Evolutionary conservation across 768 basidiomycete species (phyloP).

Genomic region (Kwoniella mangroviensis): DNA sequence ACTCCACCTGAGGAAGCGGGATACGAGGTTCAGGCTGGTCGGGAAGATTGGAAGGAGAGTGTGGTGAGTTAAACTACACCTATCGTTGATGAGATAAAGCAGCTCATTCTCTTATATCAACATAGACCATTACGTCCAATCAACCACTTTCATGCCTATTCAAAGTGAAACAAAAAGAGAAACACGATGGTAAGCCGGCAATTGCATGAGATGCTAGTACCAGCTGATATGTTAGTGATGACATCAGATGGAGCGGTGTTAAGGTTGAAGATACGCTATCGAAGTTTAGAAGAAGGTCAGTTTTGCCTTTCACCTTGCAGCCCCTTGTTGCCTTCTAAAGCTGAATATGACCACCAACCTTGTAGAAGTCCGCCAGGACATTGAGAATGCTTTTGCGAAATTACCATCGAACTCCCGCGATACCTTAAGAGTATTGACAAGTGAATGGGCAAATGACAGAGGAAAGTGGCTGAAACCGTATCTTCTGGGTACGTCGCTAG

Average conservation of each 20-base stretch:
- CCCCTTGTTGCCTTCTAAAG: not conserved
- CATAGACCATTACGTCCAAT: constrained; percentile 73
- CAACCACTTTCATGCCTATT: constrained; percentile 82
- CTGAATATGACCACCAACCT: not conserved
- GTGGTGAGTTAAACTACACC: constrained; percentile 59
- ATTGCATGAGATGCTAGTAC: not conserved
- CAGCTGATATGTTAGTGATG: not conserved
- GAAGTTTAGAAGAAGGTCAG: constrained; percentile 80
- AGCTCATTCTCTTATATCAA: not conserved
- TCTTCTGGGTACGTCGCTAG: constrained; percentile 11
- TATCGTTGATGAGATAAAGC: not conserved
- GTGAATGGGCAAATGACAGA: not conserved
- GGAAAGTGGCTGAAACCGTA: constrained; percentile 26
- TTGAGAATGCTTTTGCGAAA: constrained; percentile 1
- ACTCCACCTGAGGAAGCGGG: constrained; percentile 16
- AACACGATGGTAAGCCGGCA: constrained; percentile 51
- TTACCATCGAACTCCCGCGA: not conserved
- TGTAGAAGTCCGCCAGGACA: constrained; percentile 10
- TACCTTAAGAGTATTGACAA: not conserved
- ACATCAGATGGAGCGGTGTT: constrained; percentile 27
- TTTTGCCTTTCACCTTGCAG: not conserved
- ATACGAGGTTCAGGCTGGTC: constrained; percentile 30
- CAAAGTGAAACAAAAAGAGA: constrained; percentile 72
- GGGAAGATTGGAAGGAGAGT: constrained; percentile 12
- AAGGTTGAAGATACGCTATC: constrained; percentile 70